phyloP scores from a whole-genome alignment of 129 eudicot genomes.

The Flaveria robusta region DNA sequence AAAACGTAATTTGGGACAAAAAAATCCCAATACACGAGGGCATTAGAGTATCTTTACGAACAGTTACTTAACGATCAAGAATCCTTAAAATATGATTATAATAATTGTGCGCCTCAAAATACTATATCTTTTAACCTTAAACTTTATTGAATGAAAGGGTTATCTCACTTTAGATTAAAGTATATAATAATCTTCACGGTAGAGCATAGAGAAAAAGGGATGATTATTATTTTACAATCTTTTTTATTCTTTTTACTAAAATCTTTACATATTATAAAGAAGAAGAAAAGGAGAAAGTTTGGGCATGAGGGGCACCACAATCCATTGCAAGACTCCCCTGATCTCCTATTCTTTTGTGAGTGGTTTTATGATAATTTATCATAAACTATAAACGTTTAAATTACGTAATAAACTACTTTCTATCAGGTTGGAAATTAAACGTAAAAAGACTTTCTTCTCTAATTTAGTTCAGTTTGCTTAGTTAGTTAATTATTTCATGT shows the following conservation, averaged over 20 bases:
- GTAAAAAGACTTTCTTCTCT: too few species aligned
- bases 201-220: slow-evolving; percentile 14
- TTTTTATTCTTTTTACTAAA: neutral
- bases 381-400: too few species aligned
- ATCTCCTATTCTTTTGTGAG: too few species aligned
- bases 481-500: too few species aligned
- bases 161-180: slow-evolving; percentile 9
- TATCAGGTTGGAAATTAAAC: too few species aligned
- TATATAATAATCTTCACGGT: neutral
- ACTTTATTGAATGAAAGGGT: slow-evolving; percentile 22
- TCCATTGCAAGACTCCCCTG: too few species aligned
- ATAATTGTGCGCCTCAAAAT: neutral
- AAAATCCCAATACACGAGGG: slow-evolving; percentile 17
- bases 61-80: slow-evolving; percentile 38
- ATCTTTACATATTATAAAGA: neutral
- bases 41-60: neutral
- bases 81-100: slow-evolving; percentile 20
- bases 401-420: too few species aligned
- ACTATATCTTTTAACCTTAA: neutral
- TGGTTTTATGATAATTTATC: too few species aligned
- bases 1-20: slow-evolving; percentile 1
- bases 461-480: too few species aligned
- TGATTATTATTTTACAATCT: neutral
- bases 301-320: too few species aligned
- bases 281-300: too few species aligned